Percentiles rank a stretch among this genome's conserved stretches.
Evolutionary conservation across 2,329 filamentous ascomycete species (phyloP).

Genomic region (Epichloe sp.): DNA sequence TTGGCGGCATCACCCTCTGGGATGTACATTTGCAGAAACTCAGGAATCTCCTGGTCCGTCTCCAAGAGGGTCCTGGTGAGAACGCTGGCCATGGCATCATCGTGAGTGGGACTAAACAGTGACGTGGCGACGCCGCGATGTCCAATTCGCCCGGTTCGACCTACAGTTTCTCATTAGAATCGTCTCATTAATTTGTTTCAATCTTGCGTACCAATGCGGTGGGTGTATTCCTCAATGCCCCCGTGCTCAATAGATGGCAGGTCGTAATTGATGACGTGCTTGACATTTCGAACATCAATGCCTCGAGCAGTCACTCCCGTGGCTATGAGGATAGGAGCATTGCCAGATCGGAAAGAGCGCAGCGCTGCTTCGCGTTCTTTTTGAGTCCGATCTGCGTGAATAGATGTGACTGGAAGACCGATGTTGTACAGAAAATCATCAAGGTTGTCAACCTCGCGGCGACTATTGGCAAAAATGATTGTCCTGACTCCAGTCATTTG

Average conservation of each 20-base stretch:
- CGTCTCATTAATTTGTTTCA: neutral
- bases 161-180: conserved; percentile 24
- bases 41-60: conserved; percentile 63
- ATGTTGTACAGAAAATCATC: conserved; percentile 81
- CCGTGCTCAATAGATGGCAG: conserved; percentile 61
- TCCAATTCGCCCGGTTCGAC: conserved; percentile 88
- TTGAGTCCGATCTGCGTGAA: conserved; percentile 81
- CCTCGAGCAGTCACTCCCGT: conserved; percentile 82
- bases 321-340: conserved; percentile 66
- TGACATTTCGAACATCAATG: conserved; percentile 74
- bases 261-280: conserved; percentile 90
- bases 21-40: conserved; percentile 58
- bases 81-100: conserved; percentile 58
- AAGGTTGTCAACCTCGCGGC: conserved; percentile 63
- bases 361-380: conserved; percentile 84
- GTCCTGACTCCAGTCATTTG: conserved; percentile 61
- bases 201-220: conserved; percentile 65
- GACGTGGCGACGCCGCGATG: conserved; percentile 77
- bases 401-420: conserved; percentile 70
- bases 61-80: conserved; percentile 75
- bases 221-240: conserved; percentile 88
- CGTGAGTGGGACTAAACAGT: conserved; percentile 62
- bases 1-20: conserved; percentile 39
- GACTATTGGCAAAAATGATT: conserved; percentile 81
- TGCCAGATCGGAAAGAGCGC: conserved; percentile 67